These are phyloP conservation scores for Candida nemodendra DNA, from an alignment of 805 yeast species.

Conservation along the genomic window DNA sequence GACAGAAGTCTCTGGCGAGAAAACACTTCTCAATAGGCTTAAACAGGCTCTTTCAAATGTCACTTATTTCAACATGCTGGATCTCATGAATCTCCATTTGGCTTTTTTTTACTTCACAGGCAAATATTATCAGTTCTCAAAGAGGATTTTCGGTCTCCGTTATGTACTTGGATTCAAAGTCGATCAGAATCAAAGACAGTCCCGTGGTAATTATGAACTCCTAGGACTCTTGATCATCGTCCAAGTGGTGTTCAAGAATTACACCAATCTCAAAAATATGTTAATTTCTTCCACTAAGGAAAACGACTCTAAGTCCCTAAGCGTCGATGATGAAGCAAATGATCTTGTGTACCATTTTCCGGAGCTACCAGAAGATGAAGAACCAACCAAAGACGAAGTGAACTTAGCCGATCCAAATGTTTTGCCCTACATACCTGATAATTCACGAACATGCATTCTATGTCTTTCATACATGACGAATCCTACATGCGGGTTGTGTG, in stretches of 20 bases:
- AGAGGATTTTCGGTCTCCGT: slow-evolving; percentile 74
- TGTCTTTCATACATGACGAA: slow-evolving; percentile 77
- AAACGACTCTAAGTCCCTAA: slow-evolving; percentile 2
- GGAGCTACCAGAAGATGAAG: slow-evolving; percentile 10
- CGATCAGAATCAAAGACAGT: slow-evolving; percentile 37
- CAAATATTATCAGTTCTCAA: slow-evolving; percentile 72
- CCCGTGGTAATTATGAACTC: slow-evolving; percentile 66
- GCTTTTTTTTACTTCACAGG: slow-evolving; percentile 85
- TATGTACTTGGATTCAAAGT: slow-evolving; percentile 72
- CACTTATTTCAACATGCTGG: slow-evolving; percentile 47
- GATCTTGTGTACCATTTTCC: slow-evolving; percentile 19
- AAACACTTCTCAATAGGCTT: slow-evolving; percentile 4
- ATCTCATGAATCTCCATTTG: slow-evolving; percentile 65
- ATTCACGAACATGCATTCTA: slow-evolving; percentile 76
- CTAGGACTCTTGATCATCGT: slow-evolving; percentile 62
- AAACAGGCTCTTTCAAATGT: slow-evolving; percentile 19
- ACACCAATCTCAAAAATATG: slow-evolving; percentile 30
- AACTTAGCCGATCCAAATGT: slow-evolving; percentile 55
- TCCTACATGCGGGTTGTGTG: slow-evolving; percentile 87
- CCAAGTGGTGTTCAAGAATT: slow-evolving; percentile 49
- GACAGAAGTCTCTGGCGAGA: slow-evolving; percentile 11
- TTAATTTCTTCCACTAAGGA: slow-evolving; percentile 1
- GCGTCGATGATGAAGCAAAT: slow-evolving; percentile 7
- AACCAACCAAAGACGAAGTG: slow-evolving; percentile 29
- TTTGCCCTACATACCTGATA: slow-evolving; percentile 67